These are phyloP conservation scores for Hypocrella siamensis DNA, from an alignment of 2,329 filamentous ascomycete species.

Conservation along the genomic window DNA sequence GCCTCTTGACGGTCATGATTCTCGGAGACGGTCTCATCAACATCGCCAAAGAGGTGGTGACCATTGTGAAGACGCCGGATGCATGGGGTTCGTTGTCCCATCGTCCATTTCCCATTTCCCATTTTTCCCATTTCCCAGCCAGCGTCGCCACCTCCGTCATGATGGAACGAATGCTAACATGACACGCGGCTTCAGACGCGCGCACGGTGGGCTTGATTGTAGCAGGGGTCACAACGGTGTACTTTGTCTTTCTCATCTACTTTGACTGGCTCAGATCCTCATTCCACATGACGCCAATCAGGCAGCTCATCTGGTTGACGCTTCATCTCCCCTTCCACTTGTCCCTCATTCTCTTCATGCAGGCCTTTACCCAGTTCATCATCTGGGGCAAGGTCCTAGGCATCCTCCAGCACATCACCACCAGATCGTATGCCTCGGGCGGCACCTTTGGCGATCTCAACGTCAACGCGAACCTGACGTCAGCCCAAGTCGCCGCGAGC, in stretches of 20 bases:
- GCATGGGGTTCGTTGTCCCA: conserved; percentile 20
- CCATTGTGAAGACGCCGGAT: conserved; percentile 25
- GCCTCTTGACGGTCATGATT: conserved; percentile 48
- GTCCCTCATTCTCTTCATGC: conserved; percentile 45
- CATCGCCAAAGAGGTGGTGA: conserved; percentile 35
- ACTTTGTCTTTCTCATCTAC: conserved; percentile 29
- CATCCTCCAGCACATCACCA: conserved; percentile 8
- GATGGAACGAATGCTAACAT: conserved; percentile 3
- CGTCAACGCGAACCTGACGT: background rate
- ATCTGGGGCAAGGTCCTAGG: conserved; percentile 26
- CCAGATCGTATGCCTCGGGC: conserved; percentile 5
- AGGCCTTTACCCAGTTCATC: conserved; percentile 43
- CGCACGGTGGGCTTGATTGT: conserved; percentile 24
- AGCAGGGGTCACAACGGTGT: conserved; percentile 23
- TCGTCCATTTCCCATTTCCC: too few species aligned
- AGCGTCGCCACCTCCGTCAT: too few species aligned
- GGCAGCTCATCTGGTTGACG: conserved; percentile 42
- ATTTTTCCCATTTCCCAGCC: too few species aligned
- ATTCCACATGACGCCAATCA: conserved; percentile 33
- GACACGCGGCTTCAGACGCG: conserved; percentile 11
- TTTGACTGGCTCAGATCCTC: conserved; percentile 52
- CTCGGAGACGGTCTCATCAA: conserved; percentile 50
- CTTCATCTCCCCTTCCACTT: conserved; percentile 50
- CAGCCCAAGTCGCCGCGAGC: background rate
- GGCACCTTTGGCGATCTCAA: conserved; percentile 4